phyloP scores from a whole-genome alignment of 1,284 basidiomycete species.

The Marasmius tenuissimus region DNA sequence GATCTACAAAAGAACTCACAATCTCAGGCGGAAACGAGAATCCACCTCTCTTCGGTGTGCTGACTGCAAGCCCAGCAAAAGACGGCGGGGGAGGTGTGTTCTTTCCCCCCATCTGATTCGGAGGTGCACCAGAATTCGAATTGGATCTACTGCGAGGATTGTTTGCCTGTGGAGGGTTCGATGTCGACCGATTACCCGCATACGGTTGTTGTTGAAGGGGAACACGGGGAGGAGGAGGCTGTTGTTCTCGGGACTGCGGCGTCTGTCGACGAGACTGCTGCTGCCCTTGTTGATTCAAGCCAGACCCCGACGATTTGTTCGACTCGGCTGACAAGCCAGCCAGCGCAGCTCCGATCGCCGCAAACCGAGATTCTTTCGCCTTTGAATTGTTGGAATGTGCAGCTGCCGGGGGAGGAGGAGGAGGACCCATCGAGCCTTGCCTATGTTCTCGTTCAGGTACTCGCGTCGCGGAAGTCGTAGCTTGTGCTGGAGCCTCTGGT shows the following conservation, averaged over 20 bases:
- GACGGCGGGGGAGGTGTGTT: conserved; percentile 2
- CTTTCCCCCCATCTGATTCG: background rate
- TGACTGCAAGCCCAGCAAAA: background rate
- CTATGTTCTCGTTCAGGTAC: background rate
- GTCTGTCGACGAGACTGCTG: background rate
- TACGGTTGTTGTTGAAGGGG: background rate
- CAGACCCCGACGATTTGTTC: background rate
- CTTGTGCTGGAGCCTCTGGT: background rate
- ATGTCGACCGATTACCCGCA: background rate
- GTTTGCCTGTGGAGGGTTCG: background rate
- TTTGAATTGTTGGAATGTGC: background rate
- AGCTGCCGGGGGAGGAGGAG: background rate
- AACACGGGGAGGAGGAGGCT: background rate
- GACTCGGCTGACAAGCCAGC: background rate
- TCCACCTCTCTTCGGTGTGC: conserved; percentile 6
- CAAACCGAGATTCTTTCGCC: background rate
- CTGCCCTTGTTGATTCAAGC: background rate
- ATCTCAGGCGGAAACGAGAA: conserved; percentile 11
- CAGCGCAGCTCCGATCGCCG: background rate
- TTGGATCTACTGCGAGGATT: background rate
- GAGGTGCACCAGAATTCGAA: background rate
- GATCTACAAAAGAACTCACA: background rate
- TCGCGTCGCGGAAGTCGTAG: background rate
- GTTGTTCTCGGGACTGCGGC: background rate
- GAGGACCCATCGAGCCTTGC: background rate